phyloP scores from a whole-genome alignment of 768 basidiomycete species.

The Termitomyces sp. region DNA sequence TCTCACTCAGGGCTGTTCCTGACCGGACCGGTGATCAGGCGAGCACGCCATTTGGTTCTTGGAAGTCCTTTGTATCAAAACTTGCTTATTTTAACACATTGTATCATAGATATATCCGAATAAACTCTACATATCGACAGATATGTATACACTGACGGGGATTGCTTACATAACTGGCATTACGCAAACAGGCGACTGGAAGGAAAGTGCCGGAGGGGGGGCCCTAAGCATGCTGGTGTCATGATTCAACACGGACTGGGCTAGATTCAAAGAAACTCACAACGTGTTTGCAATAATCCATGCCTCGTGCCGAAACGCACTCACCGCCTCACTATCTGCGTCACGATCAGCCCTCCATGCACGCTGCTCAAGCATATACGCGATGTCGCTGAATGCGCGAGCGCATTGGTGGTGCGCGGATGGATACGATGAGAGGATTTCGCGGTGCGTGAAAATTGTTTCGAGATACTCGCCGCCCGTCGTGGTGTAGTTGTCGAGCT shows the following conservation, averaged over 20 bases:
- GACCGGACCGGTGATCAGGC: neutral
- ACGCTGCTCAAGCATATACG: conserved; percentile 54
- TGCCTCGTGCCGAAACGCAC: conserved; percentile 66
- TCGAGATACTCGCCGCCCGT: conserved; percentile 77
- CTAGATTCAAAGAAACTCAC: conserved; percentile 17
- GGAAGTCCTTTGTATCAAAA: too few relatives aligned
- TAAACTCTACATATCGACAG: neutral
- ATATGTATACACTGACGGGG: too few relatives aligned
- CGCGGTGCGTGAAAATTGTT: conserved; percentile 72
- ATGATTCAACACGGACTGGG: neutral
- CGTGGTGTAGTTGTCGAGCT: conserved; percentile 49
- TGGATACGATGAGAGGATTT: conserved; percentile 59
- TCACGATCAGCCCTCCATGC: conserved; percentile 70
- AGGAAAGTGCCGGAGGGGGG: conserved; percentile 1
- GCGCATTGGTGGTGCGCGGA: conserved; percentile 61
- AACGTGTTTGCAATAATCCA: conserved; percentile 44
- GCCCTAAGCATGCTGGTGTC: neutral
- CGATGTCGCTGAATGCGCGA: conserved; percentile 59
- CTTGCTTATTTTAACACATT: too few relatives aligned
- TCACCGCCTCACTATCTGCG: conserved; percentile 63
- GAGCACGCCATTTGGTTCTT: too few relatives aligned
- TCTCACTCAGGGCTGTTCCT: neutral
- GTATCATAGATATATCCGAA: neutral
- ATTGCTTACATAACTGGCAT: conserved; percentile 22
- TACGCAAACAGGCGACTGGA: conserved; percentile 19